Percentiles rank a stretch among this genome's conserved stretches.
Conservation (phyloP, 805 yeast species). For the Tetrapisispora nanseiensis region DNA sequence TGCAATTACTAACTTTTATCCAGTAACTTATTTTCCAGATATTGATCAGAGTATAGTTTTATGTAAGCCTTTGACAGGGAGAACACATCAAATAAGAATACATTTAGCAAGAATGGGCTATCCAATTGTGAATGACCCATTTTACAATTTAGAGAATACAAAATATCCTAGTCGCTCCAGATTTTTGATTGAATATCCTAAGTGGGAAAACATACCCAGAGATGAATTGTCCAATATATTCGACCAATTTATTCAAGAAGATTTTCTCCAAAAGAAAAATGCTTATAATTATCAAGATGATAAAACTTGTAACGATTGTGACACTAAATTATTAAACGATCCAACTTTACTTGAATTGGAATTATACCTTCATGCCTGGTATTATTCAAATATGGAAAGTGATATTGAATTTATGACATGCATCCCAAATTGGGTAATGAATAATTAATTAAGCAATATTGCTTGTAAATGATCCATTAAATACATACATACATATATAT, state of each 20-base stretch:
- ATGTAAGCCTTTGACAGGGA: constrained; percentile 84
- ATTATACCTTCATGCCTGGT: constrained; percentile 29
- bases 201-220: constrained; percentile 11
- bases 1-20: constrained; percentile 60
- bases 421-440: constrained; percentile 39
- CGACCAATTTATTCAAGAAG: constrained; percentile 14
- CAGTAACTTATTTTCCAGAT: constrained; percentile 50
- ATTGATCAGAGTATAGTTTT: constrained; percentile 46
- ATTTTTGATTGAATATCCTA: constrained; percentile 13
- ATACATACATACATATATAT: too few species aligned
- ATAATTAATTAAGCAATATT: too few species aligned
- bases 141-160: constrained; percentile 32
- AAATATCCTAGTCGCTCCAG: constrained; percentile 17
- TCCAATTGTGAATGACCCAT: constrained; percentile 86
- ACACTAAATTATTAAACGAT: constrained; percentile 14
- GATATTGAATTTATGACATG: constrained; percentile 34
- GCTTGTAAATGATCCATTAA: not conserved
- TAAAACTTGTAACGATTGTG: constrained; percentile 20
- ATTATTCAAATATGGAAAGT: constrained; percentile 24
- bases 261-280: too few species aligned
- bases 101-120: constrained; percentile 78
- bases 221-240: constrained; percentile 9
- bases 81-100: constrained; percentile 92
- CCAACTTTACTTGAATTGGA: constrained; percentile 23
- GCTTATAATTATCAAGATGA: not conserved